Percentiles rank a stretch among this genome's conserved stretches.
These are phyloP conservation scores for Penicillium canescens DNA, from an alignment of 495 filamentous ascomycete genomes.

Conservation along the genomic window DNA sequence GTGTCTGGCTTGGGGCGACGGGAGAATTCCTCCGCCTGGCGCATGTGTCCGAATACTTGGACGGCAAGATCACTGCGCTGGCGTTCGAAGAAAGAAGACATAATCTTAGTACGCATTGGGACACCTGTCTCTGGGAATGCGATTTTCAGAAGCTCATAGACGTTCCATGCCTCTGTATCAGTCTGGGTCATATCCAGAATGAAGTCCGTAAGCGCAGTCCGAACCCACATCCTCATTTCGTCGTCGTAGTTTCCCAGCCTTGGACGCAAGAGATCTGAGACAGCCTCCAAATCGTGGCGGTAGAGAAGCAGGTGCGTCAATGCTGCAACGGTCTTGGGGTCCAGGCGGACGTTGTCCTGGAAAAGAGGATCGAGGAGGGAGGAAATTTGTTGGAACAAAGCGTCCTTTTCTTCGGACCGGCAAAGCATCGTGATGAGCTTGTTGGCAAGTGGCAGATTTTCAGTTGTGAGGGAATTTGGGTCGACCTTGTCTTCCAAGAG, in stretches of 20 bases:
- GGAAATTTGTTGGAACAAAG: conserved; percentile 65
- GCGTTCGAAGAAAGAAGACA: conserved; percentile 80
- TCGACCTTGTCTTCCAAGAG: conserved; percentile 62
- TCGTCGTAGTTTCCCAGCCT: conserved; percentile 62
- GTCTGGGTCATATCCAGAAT: conserved; percentile 60
- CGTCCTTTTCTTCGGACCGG: conserved; percentile 43
- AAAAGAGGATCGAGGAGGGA: conserved; percentile 74
- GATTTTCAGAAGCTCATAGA: conserved; percentile 72
- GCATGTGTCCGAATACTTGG: conserved; percentile 88
- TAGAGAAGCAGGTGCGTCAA: conserved; percentile 70
- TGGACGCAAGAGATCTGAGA: conserved; percentile 73
- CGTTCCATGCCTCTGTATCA: conserved; percentile 67
- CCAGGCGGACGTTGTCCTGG: conserved; percentile 65
- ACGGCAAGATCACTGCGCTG: conserved; percentile 77
- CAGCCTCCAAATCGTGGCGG: conserved; percentile 70
- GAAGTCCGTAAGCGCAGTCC: conserved; percentile 63
- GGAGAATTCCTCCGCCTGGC: conserved; percentile 54
- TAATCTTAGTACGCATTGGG: conserved; percentile 64
- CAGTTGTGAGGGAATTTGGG: conserved; percentile 49
- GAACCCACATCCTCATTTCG: conserved; percentile 62
- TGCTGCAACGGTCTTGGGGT: conserved; percentile 68
- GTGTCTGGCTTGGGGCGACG: conserved; percentile 67
- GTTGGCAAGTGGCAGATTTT: conserved; percentile 67
- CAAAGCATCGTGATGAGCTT: conserved; percentile 76
- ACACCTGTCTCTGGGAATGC: conserved; percentile 75